phyloP scores from a whole-genome alignment of 495 filamentous ascomycete species.

The Penicillium malachiteum region DNA sequence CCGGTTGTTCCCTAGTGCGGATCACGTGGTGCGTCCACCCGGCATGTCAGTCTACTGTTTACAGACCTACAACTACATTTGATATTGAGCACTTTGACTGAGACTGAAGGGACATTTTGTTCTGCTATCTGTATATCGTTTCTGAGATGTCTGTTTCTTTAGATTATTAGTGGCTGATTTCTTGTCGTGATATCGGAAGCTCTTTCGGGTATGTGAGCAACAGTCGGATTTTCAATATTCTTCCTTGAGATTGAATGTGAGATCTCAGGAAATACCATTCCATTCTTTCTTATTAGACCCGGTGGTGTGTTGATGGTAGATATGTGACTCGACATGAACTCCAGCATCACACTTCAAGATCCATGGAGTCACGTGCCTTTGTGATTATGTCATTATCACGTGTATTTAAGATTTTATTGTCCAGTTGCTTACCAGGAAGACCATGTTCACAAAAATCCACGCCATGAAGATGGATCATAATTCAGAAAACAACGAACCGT shows the following conservation, averaged over 20 bases:
- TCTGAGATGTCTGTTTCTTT: too few species aligned
- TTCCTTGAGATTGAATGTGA: background rate
- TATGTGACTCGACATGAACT: background rate
- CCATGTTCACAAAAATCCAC: too few species aligned
- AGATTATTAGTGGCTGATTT: too few species aligned
- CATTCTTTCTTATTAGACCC: background rate
- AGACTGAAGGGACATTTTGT: too few species aligned
- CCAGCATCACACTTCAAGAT: background rate
- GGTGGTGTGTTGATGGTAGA: background rate
- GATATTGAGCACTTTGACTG: background rate
- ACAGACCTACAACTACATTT: background rate
- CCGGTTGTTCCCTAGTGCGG: slow-evolving; percentile 49
- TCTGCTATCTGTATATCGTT: too few species aligned
- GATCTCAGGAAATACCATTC: background rate
- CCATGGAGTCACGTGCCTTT: background rate
- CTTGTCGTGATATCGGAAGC: too few species aligned
- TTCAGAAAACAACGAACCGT: background rate
- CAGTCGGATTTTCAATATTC: too few species aligned
- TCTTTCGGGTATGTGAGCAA: too few species aligned
- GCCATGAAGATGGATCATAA: too few species aligned
- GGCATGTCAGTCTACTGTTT: background rate
- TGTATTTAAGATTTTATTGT: slow-evolving; percentile 11
- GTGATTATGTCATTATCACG: slow-evolving; percentile 20
- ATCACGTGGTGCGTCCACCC: slow-evolving; percentile 32
- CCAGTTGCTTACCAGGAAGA: background rate